Percentiles rank a stretch among this genome's conserved stretches.
Evolutionary conservation across 345 rosid genomes (phyloP).

Genomic region (Gossypium longicalyx): DNA sequence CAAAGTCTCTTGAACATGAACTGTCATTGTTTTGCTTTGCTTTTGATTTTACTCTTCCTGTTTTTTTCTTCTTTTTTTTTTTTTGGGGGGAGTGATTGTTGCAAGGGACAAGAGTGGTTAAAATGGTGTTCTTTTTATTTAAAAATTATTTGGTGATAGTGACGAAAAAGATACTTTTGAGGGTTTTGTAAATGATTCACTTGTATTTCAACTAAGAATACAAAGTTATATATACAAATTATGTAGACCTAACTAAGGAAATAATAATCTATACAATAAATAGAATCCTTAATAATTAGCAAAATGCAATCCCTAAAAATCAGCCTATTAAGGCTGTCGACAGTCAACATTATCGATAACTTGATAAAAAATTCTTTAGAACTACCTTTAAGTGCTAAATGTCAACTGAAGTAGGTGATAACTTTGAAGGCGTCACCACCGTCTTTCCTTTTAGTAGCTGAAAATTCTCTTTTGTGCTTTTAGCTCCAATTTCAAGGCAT

Average conservation of each 20-base stretch:
- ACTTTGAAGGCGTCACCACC: background rate
- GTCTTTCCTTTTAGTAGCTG: background rate
- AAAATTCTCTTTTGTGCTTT: background rate
- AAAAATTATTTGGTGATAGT: background rate
- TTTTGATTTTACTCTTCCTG: background rate
- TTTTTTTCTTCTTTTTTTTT: too few relatives aligned
- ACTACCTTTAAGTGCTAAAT: background rate
- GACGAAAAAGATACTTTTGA: too few relatives aligned
- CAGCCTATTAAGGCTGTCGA: too few relatives aligned
- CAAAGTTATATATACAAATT: too few relatives aligned
- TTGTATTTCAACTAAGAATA: too few relatives aligned
- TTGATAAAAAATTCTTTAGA: background rate
- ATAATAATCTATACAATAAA: too few relatives aligned
- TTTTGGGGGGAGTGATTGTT: background rate
- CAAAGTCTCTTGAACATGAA: background rate
- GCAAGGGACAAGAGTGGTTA: background rate
- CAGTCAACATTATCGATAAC: background rate
- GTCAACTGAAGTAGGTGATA: background rate
- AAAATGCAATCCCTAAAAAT: too few relatives aligned
- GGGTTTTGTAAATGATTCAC: too few relatives aligned
- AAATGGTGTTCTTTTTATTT: background rate
- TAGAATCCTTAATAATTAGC: too few relatives aligned
- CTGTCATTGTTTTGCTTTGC: background rate
- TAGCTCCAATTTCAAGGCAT: constrained; percentile 2
- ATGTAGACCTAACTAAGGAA: too few relatives aligned